These are phyloP conservation scores for Asclepias syriaca DNA, from an alignment of 257 asterid species.

Conservation along the genomic window DNA sequence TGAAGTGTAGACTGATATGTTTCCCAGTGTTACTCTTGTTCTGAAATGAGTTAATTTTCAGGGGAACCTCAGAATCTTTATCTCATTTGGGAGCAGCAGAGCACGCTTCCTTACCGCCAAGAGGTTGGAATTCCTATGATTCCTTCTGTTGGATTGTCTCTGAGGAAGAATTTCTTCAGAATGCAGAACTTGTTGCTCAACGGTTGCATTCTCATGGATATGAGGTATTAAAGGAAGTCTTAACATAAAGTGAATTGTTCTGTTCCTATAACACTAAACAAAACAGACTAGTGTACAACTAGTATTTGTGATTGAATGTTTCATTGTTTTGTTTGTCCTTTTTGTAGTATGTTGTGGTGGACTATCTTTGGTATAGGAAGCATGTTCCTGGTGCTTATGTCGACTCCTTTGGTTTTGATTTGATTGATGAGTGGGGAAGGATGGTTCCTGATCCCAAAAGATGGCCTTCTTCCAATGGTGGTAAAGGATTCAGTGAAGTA, in stretches of 20 bases:
- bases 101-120: constrained; percentile 59
- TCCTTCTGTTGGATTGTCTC: constrained; percentile 88
- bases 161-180: constrained; percentile 73
- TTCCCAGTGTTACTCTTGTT: background rate
- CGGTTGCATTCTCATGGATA: constrained; percentile 63
- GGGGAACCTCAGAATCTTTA: constrained; percentile 27
- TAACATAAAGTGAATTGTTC: too few relatives aligned
- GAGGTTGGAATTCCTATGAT: constrained; percentile 98
- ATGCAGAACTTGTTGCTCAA: constrained; percentile 65
- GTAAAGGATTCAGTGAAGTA: constrained; percentile 65
- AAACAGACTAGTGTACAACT: background rate
- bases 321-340: background rate
- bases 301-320: background rate
- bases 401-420: constrained; percentile 87
- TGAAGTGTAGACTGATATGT: background rate
- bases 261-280: background rate
- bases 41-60: constrained; percentile 21
- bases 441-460: constrained; percentile 83
- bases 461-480: constrained; percentile 90
- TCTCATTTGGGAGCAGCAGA: constrained; percentile 12
- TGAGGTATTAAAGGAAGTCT: constrained; percentile 38
- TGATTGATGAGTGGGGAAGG: constrained; percentile 95
- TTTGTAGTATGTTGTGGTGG: constrained; percentile 90
- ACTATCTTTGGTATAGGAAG: constrained; percentile 93
- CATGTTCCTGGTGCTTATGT: constrained; percentile 68